Conservation (phyloP, 2,329 filamentous ascomycete genomes). For the Dothistroma pini region DNA sequence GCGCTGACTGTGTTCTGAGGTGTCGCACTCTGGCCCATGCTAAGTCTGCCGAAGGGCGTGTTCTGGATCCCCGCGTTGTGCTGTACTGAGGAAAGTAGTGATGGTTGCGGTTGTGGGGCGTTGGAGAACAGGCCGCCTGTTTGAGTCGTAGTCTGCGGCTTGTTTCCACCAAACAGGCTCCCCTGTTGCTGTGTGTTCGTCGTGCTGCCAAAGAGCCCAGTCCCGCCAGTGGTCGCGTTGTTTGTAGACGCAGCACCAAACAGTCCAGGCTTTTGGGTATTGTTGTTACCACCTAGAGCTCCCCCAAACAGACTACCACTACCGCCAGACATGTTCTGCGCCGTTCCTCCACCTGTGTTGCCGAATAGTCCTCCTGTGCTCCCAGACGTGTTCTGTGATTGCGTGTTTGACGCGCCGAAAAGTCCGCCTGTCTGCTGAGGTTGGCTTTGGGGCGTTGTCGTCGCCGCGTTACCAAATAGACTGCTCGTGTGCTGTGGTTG, state of each 20-base stretch:
- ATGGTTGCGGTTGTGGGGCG: conserved; percentile 27
- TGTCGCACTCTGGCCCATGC: conserved; percentile 52
- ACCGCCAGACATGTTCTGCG: neutral
- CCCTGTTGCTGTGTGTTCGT: conserved; percentile 9
- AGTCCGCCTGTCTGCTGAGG: conserved; percentile 26
- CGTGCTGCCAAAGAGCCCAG: conserved; percentile 29
- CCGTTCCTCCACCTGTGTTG: neutral
- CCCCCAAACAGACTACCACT: neutral
- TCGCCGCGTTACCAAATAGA: conserved; percentile 6
- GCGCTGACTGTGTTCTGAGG: conserved; percentile 47
- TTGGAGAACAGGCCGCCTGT: conserved; percentile 25
- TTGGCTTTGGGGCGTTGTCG: conserved; percentile 8
- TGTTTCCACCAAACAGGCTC: conserved; percentile 19
- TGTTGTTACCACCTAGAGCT: neutral
- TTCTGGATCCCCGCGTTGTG: conserved; percentile 21
- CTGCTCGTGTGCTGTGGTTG: conserved; percentile 7
- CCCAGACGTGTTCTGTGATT: conserved; percentile 18
- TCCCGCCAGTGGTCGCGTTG: conserved; percentile 10
- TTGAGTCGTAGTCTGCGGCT: conserved; percentile 18
- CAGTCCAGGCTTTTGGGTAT: conserved; percentile 10
- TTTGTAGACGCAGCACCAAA: conserved; percentile 13
- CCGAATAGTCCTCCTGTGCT: conserved; percentile 12
- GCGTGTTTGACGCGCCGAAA: conserved; percentile 25
- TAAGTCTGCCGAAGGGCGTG: conserved; percentile 33
- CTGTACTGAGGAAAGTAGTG: conserved; percentile 26